Conservation (phyloP, 306 rosid species). For the Cicer chorassanicum region DNA sequence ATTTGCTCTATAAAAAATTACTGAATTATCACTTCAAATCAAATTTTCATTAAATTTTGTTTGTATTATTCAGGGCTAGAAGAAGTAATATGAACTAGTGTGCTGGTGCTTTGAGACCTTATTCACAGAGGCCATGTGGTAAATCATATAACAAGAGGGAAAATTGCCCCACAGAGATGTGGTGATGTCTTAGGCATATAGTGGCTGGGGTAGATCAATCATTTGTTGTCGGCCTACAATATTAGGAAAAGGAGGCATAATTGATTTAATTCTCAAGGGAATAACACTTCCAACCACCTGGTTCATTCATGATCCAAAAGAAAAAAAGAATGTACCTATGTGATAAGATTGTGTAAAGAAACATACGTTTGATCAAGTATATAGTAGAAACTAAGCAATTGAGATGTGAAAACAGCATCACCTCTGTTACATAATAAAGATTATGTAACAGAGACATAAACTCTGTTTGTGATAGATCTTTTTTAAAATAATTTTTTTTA, state of each 20-base stretch:
- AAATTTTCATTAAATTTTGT: not conserved
- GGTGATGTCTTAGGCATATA: slow-evolving; percentile 36
- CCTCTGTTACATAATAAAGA: too few species aligned
- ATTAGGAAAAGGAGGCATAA: slow-evolving; percentile 30
- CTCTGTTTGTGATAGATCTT: too few species aligned
- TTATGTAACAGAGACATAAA: too few species aligned
- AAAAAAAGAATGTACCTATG: too few species aligned
- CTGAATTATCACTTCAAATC: not conserved
- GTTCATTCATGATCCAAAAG: too few species aligned
- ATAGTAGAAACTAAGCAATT: too few species aligned
- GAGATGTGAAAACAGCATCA: too few species aligned
- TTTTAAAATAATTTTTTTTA: too few species aligned
- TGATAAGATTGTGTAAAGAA: too few species aligned
- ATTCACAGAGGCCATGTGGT: slow-evolving; percentile 22
- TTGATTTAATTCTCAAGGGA: not conserved
- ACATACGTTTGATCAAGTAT: too few species aligned
- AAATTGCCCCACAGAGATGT: slow-evolving; percentile 11
- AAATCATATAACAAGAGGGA: slow-evolving; percentile 3
- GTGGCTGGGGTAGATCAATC: slow-evolving; percentile 13
- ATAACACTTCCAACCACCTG: slow-evolving; percentile 39
- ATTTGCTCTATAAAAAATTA: not conserved
- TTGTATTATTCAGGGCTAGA: not conserved
- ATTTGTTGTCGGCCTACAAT: slow-evolving; percentile 39
- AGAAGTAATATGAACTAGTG: not conserved
- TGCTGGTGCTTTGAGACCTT: too few species aligned